Percentiles rank a stretch among this genome's conserved stretches.
phyloP scores from a whole-genome alignment of 495 filamentous ascomycete species.

The Lophiotrema nucula region DNA sequence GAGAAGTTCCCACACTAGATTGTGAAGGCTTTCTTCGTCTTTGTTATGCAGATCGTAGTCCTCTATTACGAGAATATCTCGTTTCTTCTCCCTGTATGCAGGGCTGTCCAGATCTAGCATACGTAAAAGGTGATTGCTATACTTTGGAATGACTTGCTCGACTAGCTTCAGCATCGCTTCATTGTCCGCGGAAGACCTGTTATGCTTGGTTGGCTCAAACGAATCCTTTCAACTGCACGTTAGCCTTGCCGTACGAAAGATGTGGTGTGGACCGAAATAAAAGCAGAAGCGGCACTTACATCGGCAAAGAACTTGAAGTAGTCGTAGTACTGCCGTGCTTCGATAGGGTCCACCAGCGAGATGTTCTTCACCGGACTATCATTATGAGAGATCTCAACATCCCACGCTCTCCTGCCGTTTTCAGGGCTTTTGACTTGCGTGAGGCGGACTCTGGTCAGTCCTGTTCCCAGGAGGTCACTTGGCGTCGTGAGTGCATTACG shows the following conservation, averaged over 20 bases:
- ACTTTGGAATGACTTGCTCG: not conserved
- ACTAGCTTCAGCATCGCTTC: not conserved
- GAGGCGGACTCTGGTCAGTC: not conserved
- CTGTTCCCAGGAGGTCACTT: no score
- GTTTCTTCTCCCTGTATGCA: not conserved
- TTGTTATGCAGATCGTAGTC: not conserved
- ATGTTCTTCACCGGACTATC: not conserved
- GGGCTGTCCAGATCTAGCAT: not conserved
- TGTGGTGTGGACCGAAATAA: no score
- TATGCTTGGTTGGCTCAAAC: not conserved
- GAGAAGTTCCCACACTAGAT: slow-evolving; percentile 1
- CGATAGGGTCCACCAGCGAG: not conserved
- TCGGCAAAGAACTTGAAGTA: not conserved
- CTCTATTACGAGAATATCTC: not conserved
- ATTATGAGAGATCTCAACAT: not conserved
- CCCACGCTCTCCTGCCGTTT: not conserved
- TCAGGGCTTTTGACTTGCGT: not conserved
- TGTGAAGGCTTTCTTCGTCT: not conserved
- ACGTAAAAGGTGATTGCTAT: not conserved
- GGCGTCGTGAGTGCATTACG: no score
- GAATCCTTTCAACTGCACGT: no score
- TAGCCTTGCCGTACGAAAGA: no score
- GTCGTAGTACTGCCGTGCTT: not conserved
- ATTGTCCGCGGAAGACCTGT: not conserved
- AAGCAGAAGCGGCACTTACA: no score